phyloP scores from a whole-genome alignment of 257 asterid species.

The Coffea canephora region DNA sequence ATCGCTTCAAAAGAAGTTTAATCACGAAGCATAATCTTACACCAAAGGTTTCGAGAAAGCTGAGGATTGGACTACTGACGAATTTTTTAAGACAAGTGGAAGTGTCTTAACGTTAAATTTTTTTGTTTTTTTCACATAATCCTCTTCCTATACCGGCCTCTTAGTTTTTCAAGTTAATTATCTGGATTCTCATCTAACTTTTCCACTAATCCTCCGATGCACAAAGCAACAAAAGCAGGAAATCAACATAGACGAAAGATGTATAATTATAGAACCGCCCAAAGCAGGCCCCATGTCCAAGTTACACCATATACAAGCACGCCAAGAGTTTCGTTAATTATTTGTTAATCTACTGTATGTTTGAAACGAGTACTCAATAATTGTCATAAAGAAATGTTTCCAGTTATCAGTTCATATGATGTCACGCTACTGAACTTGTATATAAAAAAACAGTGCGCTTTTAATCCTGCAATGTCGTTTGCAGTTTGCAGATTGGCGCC shows the following conservation, averaged over 20 bases:
- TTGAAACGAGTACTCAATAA: slow-evolving; percentile 4
- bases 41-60: not conserved
- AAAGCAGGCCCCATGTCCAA: not conserved
- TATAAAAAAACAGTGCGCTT: not conserved
- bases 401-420: not conserved
- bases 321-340: not conserved
- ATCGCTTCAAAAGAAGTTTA: not conserved
- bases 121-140: not conserved
- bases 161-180: too few relatives aligned
- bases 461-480: not conserved
- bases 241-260: not conserved
- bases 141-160: not conserved
- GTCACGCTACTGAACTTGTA: not conserved
- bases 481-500: not conserved
- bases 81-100: too few relatives aligned
- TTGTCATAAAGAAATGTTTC: slow-evolving; percentile 7
- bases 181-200: too few relatives aligned
- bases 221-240: not conserved
- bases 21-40: not conserved
- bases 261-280: slow-evolving; percentile 3
- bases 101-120: too few relatives aligned
- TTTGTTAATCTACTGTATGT: not conserved
- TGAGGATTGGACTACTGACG: not conserved
- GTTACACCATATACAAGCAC: not conserved
- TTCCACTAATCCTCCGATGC: not conserved